phyloP scores from a whole-genome alignment of 768 basidiomycete species.

The Inosperma sp. region DNA sequence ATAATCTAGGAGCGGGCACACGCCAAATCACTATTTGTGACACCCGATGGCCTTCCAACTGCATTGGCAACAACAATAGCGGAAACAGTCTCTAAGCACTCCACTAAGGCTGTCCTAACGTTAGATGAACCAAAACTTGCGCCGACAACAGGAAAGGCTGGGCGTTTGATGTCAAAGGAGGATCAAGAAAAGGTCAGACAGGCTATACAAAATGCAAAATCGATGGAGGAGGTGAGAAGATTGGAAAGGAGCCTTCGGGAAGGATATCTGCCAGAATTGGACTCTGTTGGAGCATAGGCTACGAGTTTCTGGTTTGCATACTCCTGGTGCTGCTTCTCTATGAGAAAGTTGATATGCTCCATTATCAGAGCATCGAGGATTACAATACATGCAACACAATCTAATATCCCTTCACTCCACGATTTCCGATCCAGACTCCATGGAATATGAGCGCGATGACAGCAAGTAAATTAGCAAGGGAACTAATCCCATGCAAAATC shows the following conservation, averaged over 20 bases:
- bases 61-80: conserved; percentile 77
- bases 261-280: conserved; percentile 77
- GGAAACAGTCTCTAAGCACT: conserved; percentile 61
- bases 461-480: conserved; percentile 57
- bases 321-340: not conserved
- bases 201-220: conserved; percentile 87
- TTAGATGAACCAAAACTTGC: conserved; percentile 75
- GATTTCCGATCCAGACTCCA: conserved; percentile 64
- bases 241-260: conserved; percentile 79
- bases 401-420: conserved; percentile 43
- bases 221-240: conserved; percentile 82
- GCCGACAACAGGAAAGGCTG: conserved; percentile 59
- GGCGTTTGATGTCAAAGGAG: conserved; percentile 86
- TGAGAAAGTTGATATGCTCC: no score
- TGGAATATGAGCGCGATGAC: conserved; percentile 62
- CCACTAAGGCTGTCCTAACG: conserved; percentile 58
- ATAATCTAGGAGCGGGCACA: conserved; percentile 67
- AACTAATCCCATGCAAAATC: conserved; percentile 63
- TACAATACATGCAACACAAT: not conserved
- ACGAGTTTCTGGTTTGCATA: not conserved
- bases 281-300: conserved; percentile 66
- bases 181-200: conserved; percentile 83
- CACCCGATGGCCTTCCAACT: conserved; percentile 72
- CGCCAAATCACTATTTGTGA: conserved; percentile 72
- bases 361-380: not conserved